phyloP scores from a whole-genome alignment of 345 rosid species.

The Pistacia vera region DNA sequence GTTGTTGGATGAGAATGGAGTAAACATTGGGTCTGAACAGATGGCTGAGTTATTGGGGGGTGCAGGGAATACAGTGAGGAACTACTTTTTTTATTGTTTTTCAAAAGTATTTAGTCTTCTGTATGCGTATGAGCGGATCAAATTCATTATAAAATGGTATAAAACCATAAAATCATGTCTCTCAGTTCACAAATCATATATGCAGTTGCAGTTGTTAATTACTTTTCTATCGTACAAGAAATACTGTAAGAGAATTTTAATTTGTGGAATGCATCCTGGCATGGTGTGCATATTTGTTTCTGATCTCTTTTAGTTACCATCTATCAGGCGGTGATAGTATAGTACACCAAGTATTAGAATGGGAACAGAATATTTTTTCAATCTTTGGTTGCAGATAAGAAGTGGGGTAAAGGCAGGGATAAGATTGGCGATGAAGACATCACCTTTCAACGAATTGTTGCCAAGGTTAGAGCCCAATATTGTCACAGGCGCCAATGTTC shows the following conservation, averaged over 20 bases:
- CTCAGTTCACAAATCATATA: not conserved
- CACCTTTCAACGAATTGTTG: too few relatives aligned
- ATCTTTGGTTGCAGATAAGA: not conserved
- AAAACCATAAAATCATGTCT: not conserved
- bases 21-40: conserved; percentile 63
- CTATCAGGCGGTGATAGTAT: not conserved
- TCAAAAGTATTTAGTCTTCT: not conserved
- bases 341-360: not conserved
- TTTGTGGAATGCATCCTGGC: not conserved
- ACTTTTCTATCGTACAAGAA: not conserved
- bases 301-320: not conserved
- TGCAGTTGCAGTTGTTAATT: not conserved
- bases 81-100: not conserved
- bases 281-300: not conserved
- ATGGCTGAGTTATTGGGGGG: conserved; percentile 81
- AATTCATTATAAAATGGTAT: not conserved
- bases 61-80: conserved; percentile 64
- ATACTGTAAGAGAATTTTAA: not conserved
- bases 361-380: not conserved
- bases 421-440: too few relatives aligned
- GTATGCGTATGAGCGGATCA: not conserved
- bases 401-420: too few relatives aligned
- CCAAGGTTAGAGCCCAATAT: too few relatives aligned
- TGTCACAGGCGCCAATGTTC: too few relatives aligned
- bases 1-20: conserved; percentile 84